Percentiles rank a stretch among this genome's conserved stretches.
These are phyloP conservation scores for Bocquillonia castaneifolia DNA, from an alignment of 441 rosid species.

Conservation along the genomic window DNA sequence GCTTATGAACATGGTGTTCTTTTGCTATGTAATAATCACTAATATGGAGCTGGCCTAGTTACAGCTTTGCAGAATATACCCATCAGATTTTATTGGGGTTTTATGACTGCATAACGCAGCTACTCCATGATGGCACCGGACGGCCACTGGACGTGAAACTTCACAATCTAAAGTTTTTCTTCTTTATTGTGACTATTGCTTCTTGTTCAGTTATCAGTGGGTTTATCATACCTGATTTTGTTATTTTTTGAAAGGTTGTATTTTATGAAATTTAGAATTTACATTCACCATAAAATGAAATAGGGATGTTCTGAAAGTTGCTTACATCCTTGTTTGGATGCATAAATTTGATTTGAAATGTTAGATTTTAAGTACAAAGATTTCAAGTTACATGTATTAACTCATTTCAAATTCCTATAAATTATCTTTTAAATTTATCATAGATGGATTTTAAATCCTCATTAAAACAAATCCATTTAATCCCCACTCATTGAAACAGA, in stretches of 20 bases:
- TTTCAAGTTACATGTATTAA: too few species aligned
- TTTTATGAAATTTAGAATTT: neutral
- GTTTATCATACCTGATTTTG: neutral
- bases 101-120: neutral
- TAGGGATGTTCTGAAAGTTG: neutral
- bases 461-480: too few species aligned
- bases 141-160: neutral
- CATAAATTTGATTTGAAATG: too few species aligned
- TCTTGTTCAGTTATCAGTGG: neutral
- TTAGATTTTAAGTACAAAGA: too few species aligned
- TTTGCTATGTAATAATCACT: neutral
- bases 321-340: neutral
- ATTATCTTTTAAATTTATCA: too few species aligned
- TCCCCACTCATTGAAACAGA: too few species aligned
- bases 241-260: slow-evolving; percentile 1
- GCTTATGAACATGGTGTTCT: neutral
- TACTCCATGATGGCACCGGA: neutral
- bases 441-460: too few species aligned
- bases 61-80: neutral
- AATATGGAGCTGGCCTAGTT: neutral
- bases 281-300: neutral
- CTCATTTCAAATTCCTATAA: too few species aligned
- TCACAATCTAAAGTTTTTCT: slow-evolving; percentile 3
- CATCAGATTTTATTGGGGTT: neutral
- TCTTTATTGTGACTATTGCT: slow-evolving; percentile 2